Base-by-base conservation (phyloP, 2,329 filamentous ascomycete genomes). In the Fusarium sp. region DNA sequence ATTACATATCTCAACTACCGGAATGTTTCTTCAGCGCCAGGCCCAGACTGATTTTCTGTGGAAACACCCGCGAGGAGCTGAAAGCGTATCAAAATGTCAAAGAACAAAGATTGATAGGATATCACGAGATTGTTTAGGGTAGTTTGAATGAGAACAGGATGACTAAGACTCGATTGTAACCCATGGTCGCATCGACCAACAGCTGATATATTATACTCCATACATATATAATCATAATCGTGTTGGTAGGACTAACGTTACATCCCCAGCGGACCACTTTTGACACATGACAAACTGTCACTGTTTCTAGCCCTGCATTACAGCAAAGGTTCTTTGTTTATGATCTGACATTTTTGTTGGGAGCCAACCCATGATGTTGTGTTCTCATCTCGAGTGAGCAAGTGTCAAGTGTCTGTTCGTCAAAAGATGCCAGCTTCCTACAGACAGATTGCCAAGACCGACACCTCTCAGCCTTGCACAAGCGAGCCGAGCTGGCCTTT, bases 391-490 rank as follows among this genome's bases (percentile, higher is more conserved):
- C 25, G 10, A 27, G 8, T n/a, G n/a, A n/a, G n/a, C n/a, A n/a
- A n/a, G n/a, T n/a, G n/a, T n/a, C n/a, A n/a, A n/a, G n/a, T n/a
- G n/a, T n/a, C n/a, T n/a, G n/a, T n/a, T 57, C 39, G 53, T 6
- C 47, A 25, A 17, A n/a, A 4, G 4, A 62, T 57, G 23, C 42
- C 4, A 10, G 8, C 3, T 7, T 9, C 9, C 1, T 0, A 51
- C 33, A 17, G 9, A 4, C 21, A 27, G 14, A 17, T 17, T 15
- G n/a, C 19, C 19, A 19, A 19, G 19, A 19, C 19, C 19, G 4
- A 14, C 15, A 14, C 51, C 38, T 69, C 66, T 69, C 66, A 69
- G 67, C 67, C 67, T 69, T 51, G 65, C 57, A 55, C 46, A 14
- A 27, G 19, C 11, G 19, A 19, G 27, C 23, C 14, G 29, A 33